These are phyloP conservation scores for Postia placenta DNA, from an alignment of 768 basidiomycete species.

Conservation along the genomic window DNA sequence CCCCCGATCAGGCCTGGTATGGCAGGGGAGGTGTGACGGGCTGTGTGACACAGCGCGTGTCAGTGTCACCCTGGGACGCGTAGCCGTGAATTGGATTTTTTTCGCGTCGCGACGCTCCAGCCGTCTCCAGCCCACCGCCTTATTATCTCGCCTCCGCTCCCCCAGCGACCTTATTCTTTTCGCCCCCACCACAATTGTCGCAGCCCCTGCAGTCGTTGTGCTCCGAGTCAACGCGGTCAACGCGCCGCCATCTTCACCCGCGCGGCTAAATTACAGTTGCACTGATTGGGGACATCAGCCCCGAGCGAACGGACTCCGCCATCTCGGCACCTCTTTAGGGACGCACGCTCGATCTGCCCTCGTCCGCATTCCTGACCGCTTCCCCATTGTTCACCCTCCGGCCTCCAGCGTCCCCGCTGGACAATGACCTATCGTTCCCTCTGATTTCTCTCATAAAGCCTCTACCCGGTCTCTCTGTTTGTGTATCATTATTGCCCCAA, in stretches of 20 bases:
- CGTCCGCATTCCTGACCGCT: slow-evolving; percentile 7
- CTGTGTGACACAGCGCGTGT: too few species aligned
- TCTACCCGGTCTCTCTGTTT: slow-evolving; percentile 24
- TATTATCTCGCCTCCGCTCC: slow-evolving; percentile 2
- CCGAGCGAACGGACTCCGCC: background rate
- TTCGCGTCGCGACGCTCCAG: background rate
- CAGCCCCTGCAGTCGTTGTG: background rate
- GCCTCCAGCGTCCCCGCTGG: slow-evolving; percentile 8
- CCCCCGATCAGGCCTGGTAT: too few species aligned
- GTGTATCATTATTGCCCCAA: slow-evolving; percentile 25
- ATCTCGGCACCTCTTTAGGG: slow-evolving; percentile 5
- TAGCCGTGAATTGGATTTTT: background rate
- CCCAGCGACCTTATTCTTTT: background rate
- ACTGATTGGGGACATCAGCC: too few species aligned
- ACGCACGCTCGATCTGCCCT: slow-evolving; percentile 1
- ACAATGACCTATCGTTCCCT: slow-evolving; percentile 18
- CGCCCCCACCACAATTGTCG: background rate
- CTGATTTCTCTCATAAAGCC: slow-evolving; percentile 24
- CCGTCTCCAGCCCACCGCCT: background rate
- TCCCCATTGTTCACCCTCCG: slow-evolving; percentile 17
- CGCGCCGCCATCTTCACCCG: too few species aligned
- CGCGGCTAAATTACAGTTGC: too few species aligned
- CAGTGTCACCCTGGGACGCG: background rate
- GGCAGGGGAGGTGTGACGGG: too few species aligned
- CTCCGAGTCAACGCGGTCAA: background rate